A percentile compares a stretch with the other conserved stretches of the same genome.
Evolutionary conservation across 2,329 filamentous ascomycete genomes (phyloP).

Genomic region (Hymenoscyphus repandus): DNA sequence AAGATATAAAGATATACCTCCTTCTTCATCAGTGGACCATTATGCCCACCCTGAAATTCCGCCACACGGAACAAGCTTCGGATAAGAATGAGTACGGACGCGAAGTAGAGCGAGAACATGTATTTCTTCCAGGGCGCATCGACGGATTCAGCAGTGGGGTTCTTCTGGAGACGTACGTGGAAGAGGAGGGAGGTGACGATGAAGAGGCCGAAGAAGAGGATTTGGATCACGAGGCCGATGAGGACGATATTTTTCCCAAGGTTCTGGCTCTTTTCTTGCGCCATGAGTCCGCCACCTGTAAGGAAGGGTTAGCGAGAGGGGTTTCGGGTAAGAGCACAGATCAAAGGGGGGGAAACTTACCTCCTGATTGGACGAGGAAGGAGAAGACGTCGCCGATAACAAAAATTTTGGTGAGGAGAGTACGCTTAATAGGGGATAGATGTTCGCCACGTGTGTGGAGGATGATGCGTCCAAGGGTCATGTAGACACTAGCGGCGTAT

Average conservation of each 20-base stretch:
- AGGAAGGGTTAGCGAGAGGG: neutral
- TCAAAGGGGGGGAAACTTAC: constrained; percentile 25
- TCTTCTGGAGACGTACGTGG: neutral
- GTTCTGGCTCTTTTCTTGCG: constrained; percentile 19
- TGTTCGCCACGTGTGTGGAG: constrained; percentile 32
- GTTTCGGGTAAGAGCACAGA: neutral
- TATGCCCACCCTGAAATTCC: constrained; percentile 39
- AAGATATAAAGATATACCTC: constrained; percentile 41
- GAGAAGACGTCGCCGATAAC: constrained; percentile 41
- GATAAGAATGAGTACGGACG: constrained; percentile 39
- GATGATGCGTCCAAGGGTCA: constrained; percentile 38
- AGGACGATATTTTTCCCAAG: constrained; percentile 40
- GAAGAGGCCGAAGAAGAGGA: neutral
- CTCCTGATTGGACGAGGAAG: constrained; percentile 37
- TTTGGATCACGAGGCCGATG: constrained; percentile 42
- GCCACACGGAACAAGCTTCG: constrained; percentile 41
- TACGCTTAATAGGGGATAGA: constrained; percentile 31
- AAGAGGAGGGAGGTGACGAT: neutral
- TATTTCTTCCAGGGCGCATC: neutral
- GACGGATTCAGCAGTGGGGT: neutral
- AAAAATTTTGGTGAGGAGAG: constrained; percentile 40
- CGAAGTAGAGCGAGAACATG: constrained; percentile 32
- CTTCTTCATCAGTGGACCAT: constrained; percentile 37
- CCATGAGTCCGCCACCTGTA: constrained; percentile 20
- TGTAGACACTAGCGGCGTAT: constrained; percentile 37